Conservation (phyloP, 192 early-diverging fungal species). For the Entophlyctis luteolus region DNA sequence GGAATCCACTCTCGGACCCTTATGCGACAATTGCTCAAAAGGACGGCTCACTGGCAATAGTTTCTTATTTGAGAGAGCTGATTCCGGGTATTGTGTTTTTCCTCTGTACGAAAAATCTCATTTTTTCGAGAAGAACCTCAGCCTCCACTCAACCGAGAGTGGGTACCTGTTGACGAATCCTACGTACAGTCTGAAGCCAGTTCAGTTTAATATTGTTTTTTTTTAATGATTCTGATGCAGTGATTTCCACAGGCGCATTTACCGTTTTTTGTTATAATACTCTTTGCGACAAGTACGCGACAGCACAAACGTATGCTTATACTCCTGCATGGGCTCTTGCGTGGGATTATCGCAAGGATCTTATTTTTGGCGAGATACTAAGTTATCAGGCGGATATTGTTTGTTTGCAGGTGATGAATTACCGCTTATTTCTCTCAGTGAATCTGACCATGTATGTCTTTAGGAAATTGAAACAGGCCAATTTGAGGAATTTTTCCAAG, state of each 20-base stretch:
- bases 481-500: slow-evolving; percentile 84
- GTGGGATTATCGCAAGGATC: slow-evolving; percentile 92
- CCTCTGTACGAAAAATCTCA: too few relatives aligned
- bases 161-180: too few relatives aligned
- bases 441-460: background rate
- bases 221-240: background rate
- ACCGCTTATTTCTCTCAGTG: too few relatives aligned
- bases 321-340: slow-evolving; percentile 89
- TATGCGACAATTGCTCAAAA: slow-evolving; percentile 76
- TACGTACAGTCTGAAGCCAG: too few relatives aligned
- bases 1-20: slow-evolving; percentile 86
- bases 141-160: too few relatives aligned
- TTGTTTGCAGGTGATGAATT: slow-evolving; percentile 72
- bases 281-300: slow-evolving; percentile 84
- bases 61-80: slow-evolving; percentile 82
- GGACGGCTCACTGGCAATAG: slow-evolving; percentile 72
- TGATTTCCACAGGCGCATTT: slow-evolving; percentile 71
- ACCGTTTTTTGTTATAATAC: slow-evolving; percentile 93
- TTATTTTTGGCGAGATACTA: slow-evolving; percentile 78
- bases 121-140: too few relatives aligned
- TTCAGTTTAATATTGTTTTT: background rate
- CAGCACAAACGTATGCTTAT: slow-evolving; percentile 84
- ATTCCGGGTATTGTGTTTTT: too few relatives aligned
- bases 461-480: slow-evolving; percentile 85
- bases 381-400: slow-evolving; percentile 86